Base-by-base conservation (phyloP, 1,139 yeast genomes). In the Eremothecium sinecaudum region DNA sequence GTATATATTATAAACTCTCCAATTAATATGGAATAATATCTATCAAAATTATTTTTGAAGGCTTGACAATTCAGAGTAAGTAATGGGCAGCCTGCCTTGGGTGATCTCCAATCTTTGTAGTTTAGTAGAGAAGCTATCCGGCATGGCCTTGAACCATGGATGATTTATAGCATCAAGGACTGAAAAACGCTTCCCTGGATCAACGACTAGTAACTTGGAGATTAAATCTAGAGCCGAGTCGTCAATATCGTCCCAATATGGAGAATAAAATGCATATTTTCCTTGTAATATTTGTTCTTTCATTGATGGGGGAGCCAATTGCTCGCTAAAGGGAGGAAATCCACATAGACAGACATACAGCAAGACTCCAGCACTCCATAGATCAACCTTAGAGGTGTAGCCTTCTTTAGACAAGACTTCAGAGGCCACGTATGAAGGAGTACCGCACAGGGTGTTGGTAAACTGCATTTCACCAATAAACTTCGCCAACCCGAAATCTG, bases 391-490 rank as follows among this genome's bases (percentile, higher is more conserved):
- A 20, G 79, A 77, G 24, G 80, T 69, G 46, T 80, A 79, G 38
- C 73, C 71, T 23, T 79, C 61, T 38, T 73, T 65, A 3, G 59
- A 51, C 25, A 80, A 55, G 6, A 80, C 79, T 50, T 80, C 92
- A 0, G 92, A 90, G 0, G 92, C 90, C 15, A 80, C 90, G 46
- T 80, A 80, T 0, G 90, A 84, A 6, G 90, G 84, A 0, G 92
- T 80, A 3, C 92, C 92, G 60, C 92, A 80, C 34, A 80, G 61
- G 0, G 92, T 80, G 45, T 77, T 76, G 35, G 90, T 79, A 48
- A 79, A 79, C 35, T 75, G 74, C 42, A 75, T 61, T 45, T 78
- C 83, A n/a, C 86, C 87, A 36, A 80, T 75, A 48, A 79, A 77
- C 54, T 80, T 80, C 0, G 90, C 87, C 18, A 80, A 56, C 0